Conservation (phyloP, 2,329 filamentous ascomycete species). For the Diaporthe sp. region DNA sequence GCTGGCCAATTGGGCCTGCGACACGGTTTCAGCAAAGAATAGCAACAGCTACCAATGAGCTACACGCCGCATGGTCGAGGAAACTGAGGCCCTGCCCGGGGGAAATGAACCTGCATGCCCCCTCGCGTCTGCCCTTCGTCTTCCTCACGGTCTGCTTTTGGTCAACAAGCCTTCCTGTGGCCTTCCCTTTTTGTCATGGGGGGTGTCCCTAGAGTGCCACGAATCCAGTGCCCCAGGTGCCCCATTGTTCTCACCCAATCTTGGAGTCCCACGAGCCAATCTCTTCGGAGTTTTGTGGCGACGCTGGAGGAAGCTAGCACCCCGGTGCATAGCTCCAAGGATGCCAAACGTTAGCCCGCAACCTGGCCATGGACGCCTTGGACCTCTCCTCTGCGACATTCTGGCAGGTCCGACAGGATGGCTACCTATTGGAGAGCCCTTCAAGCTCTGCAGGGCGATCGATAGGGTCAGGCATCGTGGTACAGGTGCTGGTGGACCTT, state of each 20-base stretch:
- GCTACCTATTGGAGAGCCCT: conserved; percentile 17
- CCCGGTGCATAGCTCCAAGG: conserved; percentile 38
- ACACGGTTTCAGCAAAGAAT: conserved; percentile 48
- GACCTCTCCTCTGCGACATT: background rate
- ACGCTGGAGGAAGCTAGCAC: conserved; percentile 46
- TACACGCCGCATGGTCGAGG: conserved; percentile 34
- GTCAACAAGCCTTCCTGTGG: conserved; percentile 22
- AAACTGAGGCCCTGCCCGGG: conserved; percentile 31
- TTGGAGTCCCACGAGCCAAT: conserved; percentile 58
- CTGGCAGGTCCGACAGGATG: conserved; percentile 1
- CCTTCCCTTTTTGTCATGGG: conserved; percentile 24
- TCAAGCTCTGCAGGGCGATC: conserved; percentile 6
- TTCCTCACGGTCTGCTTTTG: conserved; percentile 26
- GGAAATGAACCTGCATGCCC: conserved; percentile 27
- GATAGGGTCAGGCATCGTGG: conserved; percentile 19
- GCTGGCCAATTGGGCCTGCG: conserved; percentile 38
- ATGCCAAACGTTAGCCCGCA: conserved; percentile 6
- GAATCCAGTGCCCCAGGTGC: conserved; percentile 35
- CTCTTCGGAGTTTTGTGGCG: conserved; percentile 55
- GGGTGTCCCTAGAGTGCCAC: conserved; percentile 33
- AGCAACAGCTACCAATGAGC: conserved; percentile 42
- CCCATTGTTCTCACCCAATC: conserved; percentile 50
- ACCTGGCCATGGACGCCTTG: conserved; percentile 1
- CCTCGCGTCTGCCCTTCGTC: conserved; percentile 33
- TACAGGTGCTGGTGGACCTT: background rate